phyloP scores from a whole-genome alignment of 1,284 basidiomycete species.

The Puccinia horiana region DNA sequence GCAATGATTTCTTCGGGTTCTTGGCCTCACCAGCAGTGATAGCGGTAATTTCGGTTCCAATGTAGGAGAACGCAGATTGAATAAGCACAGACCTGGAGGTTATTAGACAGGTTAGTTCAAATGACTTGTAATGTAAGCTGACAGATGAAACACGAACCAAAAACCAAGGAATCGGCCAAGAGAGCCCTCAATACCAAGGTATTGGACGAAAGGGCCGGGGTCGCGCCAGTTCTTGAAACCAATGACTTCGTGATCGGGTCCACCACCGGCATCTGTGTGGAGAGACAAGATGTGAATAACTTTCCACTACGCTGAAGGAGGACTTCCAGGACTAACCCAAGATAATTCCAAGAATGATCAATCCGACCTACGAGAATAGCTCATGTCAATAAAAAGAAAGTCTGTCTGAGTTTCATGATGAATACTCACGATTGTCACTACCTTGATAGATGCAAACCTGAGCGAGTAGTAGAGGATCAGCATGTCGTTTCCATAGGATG shows the following conservation, averaged over 20 bases:
- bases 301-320: too few species aligned
- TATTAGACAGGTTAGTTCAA: too few species aligned
- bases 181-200: slow-evolving; percentile 49
- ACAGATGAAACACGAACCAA: slow-evolving; percentile 15
- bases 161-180: slow-evolving; percentile 40
- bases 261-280: slow-evolving; percentile 28
- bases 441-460: slow-evolving; percentile 71
- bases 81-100: slow-evolving; percentile 56
- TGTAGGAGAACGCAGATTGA: slow-evolving; percentile 57
- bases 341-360: slow-evolving; percentile 43
- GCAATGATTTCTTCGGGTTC: slow-evolving; percentile 58
- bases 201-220: slow-evolving; percentile 62
- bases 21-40: slow-evolving; percentile 59
- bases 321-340: slow-evolving; percentile 14
- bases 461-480: background rate
- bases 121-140: background rate
- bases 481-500: background rate
- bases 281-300: background rate
- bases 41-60: slow-evolving; percentile 59
- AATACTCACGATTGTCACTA: slow-evolving; percentile 66
- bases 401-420: too few species aligned
- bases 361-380: slow-evolving; percentile 40
- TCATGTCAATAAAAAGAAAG: slow-evolving; percentile 2
- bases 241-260: slow-evolving; percentile 40
- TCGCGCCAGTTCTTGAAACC: slow-evolving; percentile 57